Evolutionary conservation across 2,329 filamentous ascomycete genomes (phyloP), one percentile per base, ranked within the genome.

Genomic region (Arachnomyces sp.): DNA sequence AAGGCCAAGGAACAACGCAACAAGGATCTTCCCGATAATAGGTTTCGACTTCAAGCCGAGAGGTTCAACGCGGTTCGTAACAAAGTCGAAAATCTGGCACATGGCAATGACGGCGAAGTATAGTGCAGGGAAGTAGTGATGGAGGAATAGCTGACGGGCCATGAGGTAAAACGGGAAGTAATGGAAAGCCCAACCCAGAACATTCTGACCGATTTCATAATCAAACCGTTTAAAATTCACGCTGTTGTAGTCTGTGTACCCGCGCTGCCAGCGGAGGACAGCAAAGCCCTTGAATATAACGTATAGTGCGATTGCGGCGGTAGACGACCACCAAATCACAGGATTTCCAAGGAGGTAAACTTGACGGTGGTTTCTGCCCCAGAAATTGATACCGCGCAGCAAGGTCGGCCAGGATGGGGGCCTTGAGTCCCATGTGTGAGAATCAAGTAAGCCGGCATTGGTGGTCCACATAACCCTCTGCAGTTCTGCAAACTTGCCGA

Each of bases 121-220:
- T 11, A 98, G 77, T 2, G 92, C 92, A 0, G 92, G 92, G 66
- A 98, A 92, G 66, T 98, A 98, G 69, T 98, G 92, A 65, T 98
- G 92, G 46, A 98, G 73, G 75, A 98, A 98, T 28, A 98, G 80
- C 67, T 98, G 92, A 53, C 92, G 88, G 60, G 92, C 81, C 92
- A 98, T 96, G 43, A 98, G 77, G 71, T 81, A 98, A 72, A 98
- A 98, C 8, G 92, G 92, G 73, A 98, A 96, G 72, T 95, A 98
- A 67, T 98, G 92, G 64, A 98, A 83, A 35, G 86, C 87, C 92
- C 92, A 98, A 51, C 85, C 92, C 7, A 98, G 77, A 25, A 95
- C 84, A 13, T 80, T 87, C 39, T 81, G 86, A 46, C 92, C 92
- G 44, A 96, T 79, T 66, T 98, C 92, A 59, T 95, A 96, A 66